Percentiles rank a stretch among this genome's conserved stretches.
phyloP scores from a whole-genome alignment of 2,329 filamentous ascomycete genomes.

The Fusarium buharicum region DNA sequence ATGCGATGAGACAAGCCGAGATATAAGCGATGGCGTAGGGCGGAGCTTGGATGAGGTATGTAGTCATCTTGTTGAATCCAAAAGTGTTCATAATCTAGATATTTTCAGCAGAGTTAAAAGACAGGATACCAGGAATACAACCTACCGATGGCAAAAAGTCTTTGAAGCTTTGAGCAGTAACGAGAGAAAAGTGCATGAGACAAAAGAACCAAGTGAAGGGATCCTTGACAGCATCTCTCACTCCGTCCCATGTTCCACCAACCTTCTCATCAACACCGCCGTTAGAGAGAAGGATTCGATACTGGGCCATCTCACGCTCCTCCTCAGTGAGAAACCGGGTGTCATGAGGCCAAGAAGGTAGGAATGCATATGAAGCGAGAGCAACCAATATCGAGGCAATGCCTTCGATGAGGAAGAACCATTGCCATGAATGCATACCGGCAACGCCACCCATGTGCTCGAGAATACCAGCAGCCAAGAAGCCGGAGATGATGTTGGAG shows the following conservation, averaged over 20 bases:
- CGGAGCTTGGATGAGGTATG: slow-evolving; percentile 56
- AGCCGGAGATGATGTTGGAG: slow-evolving; percentile 57
- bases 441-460: slow-evolving; percentile 54
- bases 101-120: neutral
- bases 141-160: slow-evolving; percentile 56
- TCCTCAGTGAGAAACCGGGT: slow-evolving; percentile 52
- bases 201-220: slow-evolving; percentile 55
- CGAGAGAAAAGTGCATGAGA: slow-evolving; percentile 56
- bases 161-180: slow-evolving; percentile 56
- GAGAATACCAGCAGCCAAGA: slow-evolving; percentile 57
- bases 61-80: slow-evolving; percentile 46
- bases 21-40: slow-evolving; percentile 56
- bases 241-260: slow-evolving; percentile 53
- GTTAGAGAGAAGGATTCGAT: slow-evolving; percentile 50
- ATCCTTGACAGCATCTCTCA: slow-evolving; percentile 49
- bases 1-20: slow-evolving; percentile 52
- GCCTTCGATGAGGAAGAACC: slow-evolving; percentile 56
- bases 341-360: slow-evolving; percentile 48
- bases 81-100: slow-evolving; percentile 47
- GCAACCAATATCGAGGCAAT: slow-evolving; percentile 49
- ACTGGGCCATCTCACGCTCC: slow-evolving; percentile 53
- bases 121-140: neutral
- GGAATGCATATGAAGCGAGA: slow-evolving; percentile 49
- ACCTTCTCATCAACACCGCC: slow-evolving; percentile 52
- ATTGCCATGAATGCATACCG: slow-evolving; percentile 54